These are phyloP conservation scores for Rhizophora mangle DNA, from an alignment of 345 rosid genomes.

Conservation along the genomic window DNA sequence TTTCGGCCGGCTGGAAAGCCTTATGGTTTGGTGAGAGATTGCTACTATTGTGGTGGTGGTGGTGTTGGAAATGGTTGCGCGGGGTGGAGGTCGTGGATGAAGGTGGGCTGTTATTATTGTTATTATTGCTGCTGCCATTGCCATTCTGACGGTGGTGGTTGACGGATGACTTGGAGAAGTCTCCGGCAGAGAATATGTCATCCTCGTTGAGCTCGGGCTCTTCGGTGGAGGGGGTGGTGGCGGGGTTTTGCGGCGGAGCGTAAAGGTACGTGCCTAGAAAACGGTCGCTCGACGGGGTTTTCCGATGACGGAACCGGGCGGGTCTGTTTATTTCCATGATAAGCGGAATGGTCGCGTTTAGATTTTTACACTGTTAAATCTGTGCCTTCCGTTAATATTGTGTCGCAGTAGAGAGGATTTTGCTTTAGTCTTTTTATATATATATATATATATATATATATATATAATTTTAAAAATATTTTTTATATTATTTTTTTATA, in stretches of 20 bases:
- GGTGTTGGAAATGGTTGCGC: conserved; percentile 7
- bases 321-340: conserved; percentile 36
- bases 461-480: too few species aligned
- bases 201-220: conserved; percentile 67
- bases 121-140: conserved; percentile 1
- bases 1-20: conserved; percentile 25
- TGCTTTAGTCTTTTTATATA: too few species aligned
- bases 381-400: neutral
- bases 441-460: too few species aligned
- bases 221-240: conserved; percentile 28
- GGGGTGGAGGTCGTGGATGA: conserved; percentile 23
- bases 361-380: neutral
- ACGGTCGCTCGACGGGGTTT: conserved; percentile 33
- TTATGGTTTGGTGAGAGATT: neutral
- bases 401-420: neutral
- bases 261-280: conserved; percentile 35
- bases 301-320: conserved; percentile 32
- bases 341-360: neutral
- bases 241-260: conserved; percentile 17
- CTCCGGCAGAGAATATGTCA: conserved; percentile 57
- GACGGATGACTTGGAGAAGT: conserved; percentile 34
- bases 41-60: conserved; percentile 4
- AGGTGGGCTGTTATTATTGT: conserved; percentile 24
- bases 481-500: too few species aligned
- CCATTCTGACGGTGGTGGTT: neutral